Percentiles rank a stretch among this genome's conserved stretches.
Evolutionary conservation across 192 early-diverging fungal genomes (phyloP).

Genomic region (Mortierella alpina): DNA sequence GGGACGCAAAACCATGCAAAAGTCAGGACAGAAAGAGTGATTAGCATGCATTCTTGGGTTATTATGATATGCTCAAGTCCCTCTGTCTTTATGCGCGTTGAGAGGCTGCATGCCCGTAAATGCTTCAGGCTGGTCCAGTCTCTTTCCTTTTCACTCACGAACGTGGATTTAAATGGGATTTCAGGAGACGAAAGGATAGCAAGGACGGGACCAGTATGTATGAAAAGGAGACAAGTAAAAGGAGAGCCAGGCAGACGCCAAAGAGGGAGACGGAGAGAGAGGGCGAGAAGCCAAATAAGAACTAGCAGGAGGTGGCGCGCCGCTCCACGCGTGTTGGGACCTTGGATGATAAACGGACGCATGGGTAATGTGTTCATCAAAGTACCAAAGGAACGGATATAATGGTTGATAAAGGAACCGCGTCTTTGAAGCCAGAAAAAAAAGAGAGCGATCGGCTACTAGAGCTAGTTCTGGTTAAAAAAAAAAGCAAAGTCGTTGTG

Average conservation of each 20-base stretch:
- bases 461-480: too few species aligned
- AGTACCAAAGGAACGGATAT: too few species aligned
- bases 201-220: constrained; percentile 12
- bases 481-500: too few species aligned
- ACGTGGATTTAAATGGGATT: constrained; percentile 42
- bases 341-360: not conserved
- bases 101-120: not conserved
- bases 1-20: constrained; percentile 1
- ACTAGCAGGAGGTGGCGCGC: constrained; percentile 1
- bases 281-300: not conserved
- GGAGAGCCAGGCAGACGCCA: constrained; percentile 15
- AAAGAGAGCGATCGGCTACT: too few species aligned
- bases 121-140: not conserved
- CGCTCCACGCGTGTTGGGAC: not conserved
- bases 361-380: not conserved
- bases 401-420: too few species aligned
- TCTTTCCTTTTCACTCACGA: not conserved
- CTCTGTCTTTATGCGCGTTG: not conserved
- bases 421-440: too few species aligned
- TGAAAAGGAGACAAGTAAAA: constrained; percentile 21
- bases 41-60: not conserved
- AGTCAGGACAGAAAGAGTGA: not conserved
- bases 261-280: not conserved
- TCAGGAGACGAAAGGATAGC: constrained; percentile 24
- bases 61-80: not conserved